These are phyloP conservation scores for Domatiomyces globalis DNA, from an alignment of 2,329 filamentous ascomycete species.

Conservation along the genomic window DNA sequence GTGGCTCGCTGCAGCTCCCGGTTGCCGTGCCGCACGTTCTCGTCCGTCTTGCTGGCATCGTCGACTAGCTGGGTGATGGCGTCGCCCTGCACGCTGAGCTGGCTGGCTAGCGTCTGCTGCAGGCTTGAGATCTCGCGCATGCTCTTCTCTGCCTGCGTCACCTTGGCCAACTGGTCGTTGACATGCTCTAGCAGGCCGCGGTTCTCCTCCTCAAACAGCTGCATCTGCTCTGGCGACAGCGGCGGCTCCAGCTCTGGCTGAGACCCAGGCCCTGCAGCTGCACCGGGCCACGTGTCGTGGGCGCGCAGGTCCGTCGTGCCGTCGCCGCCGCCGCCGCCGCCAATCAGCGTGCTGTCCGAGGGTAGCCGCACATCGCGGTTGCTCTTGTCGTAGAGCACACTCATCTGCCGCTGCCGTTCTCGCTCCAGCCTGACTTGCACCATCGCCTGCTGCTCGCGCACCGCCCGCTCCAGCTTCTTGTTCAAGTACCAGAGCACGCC, in stretches of 20 bases:
- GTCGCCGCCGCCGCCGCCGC: conserved; percentile 21
- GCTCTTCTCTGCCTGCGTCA: conserved; percentile 82
- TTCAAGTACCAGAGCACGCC: conserved; percentile 72
- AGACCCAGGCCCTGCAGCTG: too few relatives aligned
- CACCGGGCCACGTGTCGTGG: conserved; percentile 9
- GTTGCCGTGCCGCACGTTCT: conserved; percentile 82
- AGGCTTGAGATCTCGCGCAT: conserved; percentile 85
- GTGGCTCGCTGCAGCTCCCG: conserved; percentile 76
- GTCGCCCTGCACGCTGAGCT: conserved; percentile 71
- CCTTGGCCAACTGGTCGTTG: conserved; percentile 85
- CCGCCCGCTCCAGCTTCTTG: conserved; percentile 59
- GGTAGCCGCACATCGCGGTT: conserved; percentile 20
- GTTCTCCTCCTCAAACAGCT: conserved; percentile 88
- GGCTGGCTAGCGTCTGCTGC: conserved; percentile 74
- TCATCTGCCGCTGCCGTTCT: conserved; percentile 80
- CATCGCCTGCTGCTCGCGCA: conserved; percentile 71
- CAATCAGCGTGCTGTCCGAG: conserved; percentile 9
- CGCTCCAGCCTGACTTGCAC: conserved; percentile 78
- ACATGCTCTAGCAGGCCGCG: conserved; percentile 86
- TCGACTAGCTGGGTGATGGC: conserved; percentile 79
- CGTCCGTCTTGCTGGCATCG: conserved; percentile 66
- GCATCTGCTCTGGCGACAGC: conserved; percentile 70
- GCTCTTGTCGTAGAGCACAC: conserved; percentile 57
- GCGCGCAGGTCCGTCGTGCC: conserved; percentile 14
- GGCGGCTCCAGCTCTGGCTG: conserved; percentile 23